phyloP scores from a whole-genome alignment of 2,329 filamentous ascomycete genomes.

The Apiospora malaysiana region DNA sequence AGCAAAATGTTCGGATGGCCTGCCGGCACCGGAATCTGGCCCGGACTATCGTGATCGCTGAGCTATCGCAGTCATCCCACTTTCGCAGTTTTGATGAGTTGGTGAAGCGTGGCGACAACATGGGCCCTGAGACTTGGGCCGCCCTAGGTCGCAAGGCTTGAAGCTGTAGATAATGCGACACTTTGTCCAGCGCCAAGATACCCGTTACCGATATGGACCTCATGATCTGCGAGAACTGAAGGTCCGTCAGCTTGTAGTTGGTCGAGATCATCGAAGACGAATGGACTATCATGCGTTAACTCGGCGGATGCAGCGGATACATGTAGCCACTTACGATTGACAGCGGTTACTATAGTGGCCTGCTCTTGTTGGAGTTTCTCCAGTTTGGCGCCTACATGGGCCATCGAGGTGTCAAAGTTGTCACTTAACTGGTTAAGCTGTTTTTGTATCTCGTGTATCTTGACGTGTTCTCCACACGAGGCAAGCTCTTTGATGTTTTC shows the following conservation, averaged over 20 bases:
- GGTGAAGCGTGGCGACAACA: background rate
- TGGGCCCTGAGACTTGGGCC: background rate
- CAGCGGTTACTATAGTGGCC: background rate
- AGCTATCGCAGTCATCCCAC: background rate
- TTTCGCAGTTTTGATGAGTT: background rate
- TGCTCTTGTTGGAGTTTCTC: background rate
- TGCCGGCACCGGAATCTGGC: background rate
- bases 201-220: background rate
- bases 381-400: background rate
- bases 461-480: background rate
- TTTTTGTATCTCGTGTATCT: background rate
- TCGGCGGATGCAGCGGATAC: too few relatives aligned
- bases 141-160: background rate
- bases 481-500: background rate
- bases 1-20: background rate
- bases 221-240: background rate
- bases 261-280: background rate
- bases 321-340: background rate
- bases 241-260: background rate
- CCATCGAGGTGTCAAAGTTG: background rate
- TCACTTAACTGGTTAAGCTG: background rate
- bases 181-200: background rate
- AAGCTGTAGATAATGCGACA: background rate
- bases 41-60: background rate
- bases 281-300: background rate